Evolutionary conservation across 352 stramenopile species (phyloP), one percentile per base, ranked within the genome.

Genomic region (Phytophthora crassamura): DNA sequence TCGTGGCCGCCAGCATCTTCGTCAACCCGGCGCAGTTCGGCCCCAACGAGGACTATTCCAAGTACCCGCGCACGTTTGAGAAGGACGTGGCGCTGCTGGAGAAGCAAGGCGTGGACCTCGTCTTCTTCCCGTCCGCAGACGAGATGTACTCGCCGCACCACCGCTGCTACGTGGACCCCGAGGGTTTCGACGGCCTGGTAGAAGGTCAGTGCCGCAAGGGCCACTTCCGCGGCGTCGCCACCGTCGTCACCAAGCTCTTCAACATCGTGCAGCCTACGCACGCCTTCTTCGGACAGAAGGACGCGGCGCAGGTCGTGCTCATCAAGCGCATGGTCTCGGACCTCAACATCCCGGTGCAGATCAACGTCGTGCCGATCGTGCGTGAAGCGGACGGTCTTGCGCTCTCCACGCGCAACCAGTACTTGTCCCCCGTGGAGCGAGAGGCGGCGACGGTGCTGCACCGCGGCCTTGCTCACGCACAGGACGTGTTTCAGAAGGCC

Each of bases 21-120:
- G 98, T 99, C 12, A 99, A 99, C 75, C 97, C 98, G 36, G 96
- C 95, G 33, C 98, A 99, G 77, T 99, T 99, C 82, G 97, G 90
- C 11, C 92, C 96, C 11, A 93, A 95, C 47, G 98, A 99, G 75
- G 98, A 99, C 80, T 98, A 98, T 62, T 95, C 97, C 75, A 98
- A 97, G 69, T 99, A 99, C 84, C 98, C 98, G 12, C 86, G 97
- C 54, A 97, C 97, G 36, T 89, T 99, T 14, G 95, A 99, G 65
- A 69, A 83, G 57, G 98, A 99, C 75, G 61, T 98, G 18, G 78
- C 89, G 33, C 61, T 97, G 25, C 61, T 99, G 46, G 45, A 68
- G 42, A 61, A 90, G 43, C 77, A 94, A 56, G 91, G 93, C 59
- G 97, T 99, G 16, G 90, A 98, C 67, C 75, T 95, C 18, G 82